Conservation (phyloP, 805 yeast genomes). For the Starmerella lactis-condensi region DNA sequence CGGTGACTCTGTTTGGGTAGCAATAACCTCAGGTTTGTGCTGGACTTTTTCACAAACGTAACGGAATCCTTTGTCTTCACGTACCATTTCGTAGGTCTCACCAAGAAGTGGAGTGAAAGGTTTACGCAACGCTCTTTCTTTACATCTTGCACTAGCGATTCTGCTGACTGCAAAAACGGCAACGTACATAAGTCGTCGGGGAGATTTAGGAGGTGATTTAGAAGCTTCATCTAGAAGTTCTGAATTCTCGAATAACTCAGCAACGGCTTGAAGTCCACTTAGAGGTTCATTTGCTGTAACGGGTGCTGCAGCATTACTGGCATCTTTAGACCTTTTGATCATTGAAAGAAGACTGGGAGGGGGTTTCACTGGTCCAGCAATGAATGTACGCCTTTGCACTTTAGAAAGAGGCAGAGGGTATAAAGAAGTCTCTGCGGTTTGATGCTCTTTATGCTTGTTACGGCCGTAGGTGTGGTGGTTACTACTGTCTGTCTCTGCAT, state of each 20-base stretch:
- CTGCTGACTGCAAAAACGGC: conserved; percentile 71
- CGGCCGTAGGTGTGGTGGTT: too few species aligned
- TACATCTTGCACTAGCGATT: conserved; percentile 51
- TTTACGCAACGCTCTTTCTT: conserved; percentile 60
- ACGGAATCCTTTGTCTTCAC: conserved; percentile 65
- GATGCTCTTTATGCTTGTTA: too few species aligned
- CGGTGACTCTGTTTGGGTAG: conserved; percentile 52
- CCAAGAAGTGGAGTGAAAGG: conserved; percentile 92
- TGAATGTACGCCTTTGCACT: conserved; percentile 38
- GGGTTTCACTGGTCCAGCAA: conserved; percentile 34
- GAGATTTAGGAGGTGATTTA: conserved; percentile 28
- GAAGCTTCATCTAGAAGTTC: conserved; percentile 46
- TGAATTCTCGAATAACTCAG: conserved; percentile 67
- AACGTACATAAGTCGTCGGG: conserved; percentile 40
- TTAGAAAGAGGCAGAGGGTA: conserved; percentile 43
- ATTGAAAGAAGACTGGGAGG: conserved; percentile 75
- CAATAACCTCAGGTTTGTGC: conserved; percentile 76
- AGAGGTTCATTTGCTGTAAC: conserved; percentile 87
- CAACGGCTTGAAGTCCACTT: conserved; percentile 55
- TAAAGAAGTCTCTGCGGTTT: conserved; percentile 21
- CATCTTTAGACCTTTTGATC: conserved; percentile 72
- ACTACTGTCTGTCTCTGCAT: too few species aligned
- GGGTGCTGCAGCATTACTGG: conserved; percentile 62
- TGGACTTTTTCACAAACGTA: conserved; percentile 67
- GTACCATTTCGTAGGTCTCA: conserved; percentile 76